These are phyloP conservation scores for Lantana camara DNA, from an alignment of 257 asterid species.

Conservation along the genomic window DNA sequence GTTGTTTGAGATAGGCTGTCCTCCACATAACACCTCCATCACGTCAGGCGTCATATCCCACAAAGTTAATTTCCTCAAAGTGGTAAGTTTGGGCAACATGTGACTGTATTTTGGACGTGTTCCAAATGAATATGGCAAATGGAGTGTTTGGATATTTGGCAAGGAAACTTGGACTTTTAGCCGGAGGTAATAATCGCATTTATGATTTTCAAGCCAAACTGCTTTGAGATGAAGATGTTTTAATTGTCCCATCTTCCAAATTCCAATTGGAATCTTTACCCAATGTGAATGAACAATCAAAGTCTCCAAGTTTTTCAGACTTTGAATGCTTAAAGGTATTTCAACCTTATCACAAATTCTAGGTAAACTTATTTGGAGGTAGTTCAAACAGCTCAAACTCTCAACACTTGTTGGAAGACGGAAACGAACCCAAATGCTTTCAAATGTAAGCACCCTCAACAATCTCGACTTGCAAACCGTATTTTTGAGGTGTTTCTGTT, in stretches of 20 bases:
- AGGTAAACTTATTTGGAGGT: background rate
- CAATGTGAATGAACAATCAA: background rate
- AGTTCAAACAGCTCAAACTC: too few species aligned
- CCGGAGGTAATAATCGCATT: background rate
- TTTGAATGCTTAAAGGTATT: background rate
- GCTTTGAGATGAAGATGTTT: background rate
- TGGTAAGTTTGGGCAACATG: background rate
- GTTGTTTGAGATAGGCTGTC: too few species aligned
- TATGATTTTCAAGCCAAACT: background rate
- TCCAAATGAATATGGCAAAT: background rate
- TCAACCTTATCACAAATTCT: background rate
- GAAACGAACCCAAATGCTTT: too few species aligned
- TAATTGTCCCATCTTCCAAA: conserved; percentile 20
- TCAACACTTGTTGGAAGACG: too few species aligned
- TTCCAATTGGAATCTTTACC: background rate
- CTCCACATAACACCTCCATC: too few species aligned
- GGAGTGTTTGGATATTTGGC: background rate
- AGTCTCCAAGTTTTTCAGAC: conserved; percentile 14
- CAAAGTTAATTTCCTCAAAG: background rate
- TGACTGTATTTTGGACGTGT: background rate
- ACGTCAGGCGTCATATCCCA: background rate
- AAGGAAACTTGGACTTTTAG: background rate
- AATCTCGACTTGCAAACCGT: background rate
- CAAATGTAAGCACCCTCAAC: too few species aligned
- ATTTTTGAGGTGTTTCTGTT: background rate